Evolutionary conservation across 164 flowering plant genomes (phyloP), one percentile per base, ranked within the genome.

Genomic region (Sedum album): DNA sequence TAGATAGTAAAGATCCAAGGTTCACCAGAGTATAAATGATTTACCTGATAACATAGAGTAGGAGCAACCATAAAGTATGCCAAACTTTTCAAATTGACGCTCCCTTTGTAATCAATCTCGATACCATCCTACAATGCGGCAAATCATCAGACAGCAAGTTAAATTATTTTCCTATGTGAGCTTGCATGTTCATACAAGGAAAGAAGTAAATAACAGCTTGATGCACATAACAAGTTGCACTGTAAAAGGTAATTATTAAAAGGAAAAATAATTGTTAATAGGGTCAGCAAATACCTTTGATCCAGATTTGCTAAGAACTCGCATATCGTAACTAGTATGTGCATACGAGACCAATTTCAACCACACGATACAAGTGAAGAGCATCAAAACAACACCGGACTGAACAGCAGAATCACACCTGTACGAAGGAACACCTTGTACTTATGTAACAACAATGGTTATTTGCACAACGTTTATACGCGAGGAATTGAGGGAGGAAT

Each of bases 41-140:
- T 53, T 81, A 91, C 99, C 97, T 94, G 99, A 77, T 94, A 94
- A 76, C 99, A 91, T 68, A 94, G 76, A 46, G 99, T 92, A 23
- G 99, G 99, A 76, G 97, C 96, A 74, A 88, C 84, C 88, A 92
- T 90, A 82, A 95, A 95, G 79, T 95, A 95, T 23, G 68, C 88
- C 86, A 95, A 81, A 77, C 82, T 85, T 77, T 80, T 82, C 76
- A 95, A 80, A 78, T 69, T 85, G 64, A 81, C 81, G 68, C 76
- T 74, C 55, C 82, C 71, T 62, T 84, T 68, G 67, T 53, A 66
- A 35, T 90, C 88, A 2, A 55, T 44, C n/a, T 15, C 48, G 17
- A 14, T 11, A 4, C 18, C 48, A 44, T 44, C 48, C 48, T 44
- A 44, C 42, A 15, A 17, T 11, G 17, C 15, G 48, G 17, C 3